Evolutionary conservation across 2,329 filamentous ascomycete species (phyloP).

Genomic region (Lomentospora prolificans): DNA sequence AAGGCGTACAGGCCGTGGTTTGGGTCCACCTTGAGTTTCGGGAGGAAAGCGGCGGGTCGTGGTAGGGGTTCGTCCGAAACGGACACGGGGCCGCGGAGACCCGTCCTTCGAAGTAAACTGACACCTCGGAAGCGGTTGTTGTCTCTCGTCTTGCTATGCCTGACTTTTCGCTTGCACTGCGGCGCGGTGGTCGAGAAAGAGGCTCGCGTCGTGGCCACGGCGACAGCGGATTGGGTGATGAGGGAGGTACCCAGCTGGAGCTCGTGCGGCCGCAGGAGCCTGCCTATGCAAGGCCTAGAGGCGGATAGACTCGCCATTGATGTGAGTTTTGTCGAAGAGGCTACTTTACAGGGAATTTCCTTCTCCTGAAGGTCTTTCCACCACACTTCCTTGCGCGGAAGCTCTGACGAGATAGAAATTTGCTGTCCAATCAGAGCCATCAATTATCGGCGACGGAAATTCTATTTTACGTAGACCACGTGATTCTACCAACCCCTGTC

Average conservation of each 20-base stretch:
- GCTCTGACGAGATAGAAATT: constrained; percentile 6
- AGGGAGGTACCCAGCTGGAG: not conserved
- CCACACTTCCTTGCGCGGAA: not conserved
- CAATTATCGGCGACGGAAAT: not conserved
- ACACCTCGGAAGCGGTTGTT: constrained; percentile 73
- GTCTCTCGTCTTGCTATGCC: constrained; percentile 50
- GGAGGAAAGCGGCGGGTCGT: constrained; percentile 55
- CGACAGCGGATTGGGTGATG: not conserved
- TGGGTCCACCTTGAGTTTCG: constrained; percentile 49
- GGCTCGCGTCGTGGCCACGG: not conserved
- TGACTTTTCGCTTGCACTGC: constrained; percentile 25
- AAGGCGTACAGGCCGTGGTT: constrained; percentile 90
- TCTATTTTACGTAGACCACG: not conserved
- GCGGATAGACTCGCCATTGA: constrained; percentile 6
- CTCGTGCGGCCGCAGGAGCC: constrained; percentile 4
- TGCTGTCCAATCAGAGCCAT: constrained; percentile 6
- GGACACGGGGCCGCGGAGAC: constrained; percentile 63
- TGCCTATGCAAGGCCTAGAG: constrained; percentile 6
- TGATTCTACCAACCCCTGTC: not conserved
- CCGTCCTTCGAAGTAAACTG: constrained; percentile 69
- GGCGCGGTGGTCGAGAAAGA: constrained; percentile 45
- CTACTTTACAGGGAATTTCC: not conserved
- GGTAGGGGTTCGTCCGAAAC: constrained; percentile 66
- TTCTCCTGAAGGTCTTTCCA: not conserved
- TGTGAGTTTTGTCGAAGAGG: constrained; percentile 1